Evolutionary conservation across 139 green algal species (phyloP).

Genomic region (Picochlorum sp.): DNA sequence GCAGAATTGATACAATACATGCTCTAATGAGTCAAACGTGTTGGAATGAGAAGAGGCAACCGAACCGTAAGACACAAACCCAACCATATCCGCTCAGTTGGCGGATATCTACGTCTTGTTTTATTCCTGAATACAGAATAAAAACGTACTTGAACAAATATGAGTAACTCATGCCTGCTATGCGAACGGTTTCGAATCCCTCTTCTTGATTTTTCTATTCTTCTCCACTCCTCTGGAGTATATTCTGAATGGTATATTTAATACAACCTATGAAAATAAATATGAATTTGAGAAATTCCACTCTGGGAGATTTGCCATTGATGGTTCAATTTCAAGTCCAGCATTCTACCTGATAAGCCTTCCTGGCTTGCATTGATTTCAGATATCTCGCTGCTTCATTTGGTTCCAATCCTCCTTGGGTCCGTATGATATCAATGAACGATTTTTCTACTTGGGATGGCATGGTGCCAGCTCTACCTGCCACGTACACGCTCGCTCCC

Average conservation of each 20-base stretch:
- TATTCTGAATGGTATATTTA: not conserved
- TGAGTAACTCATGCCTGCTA: slow-evolving; percentile 22
- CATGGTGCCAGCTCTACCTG: slow-evolving; percentile 70
- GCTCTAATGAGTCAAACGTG: not conserved
- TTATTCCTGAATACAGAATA: not conserved
- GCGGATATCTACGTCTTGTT: too few species aligned
- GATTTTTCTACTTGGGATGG: slow-evolving; percentile 54
- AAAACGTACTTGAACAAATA: slow-evolving; percentile 31
- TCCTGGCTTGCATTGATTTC: slow-evolving; percentile 45
- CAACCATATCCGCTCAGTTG: too few species aligned
- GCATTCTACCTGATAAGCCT: slow-evolving; percentile 76
- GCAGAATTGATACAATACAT: not conserved
- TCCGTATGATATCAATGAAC: slow-evolving; percentile 49
- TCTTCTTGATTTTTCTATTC: too few species aligned
- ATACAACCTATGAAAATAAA: not conserved
- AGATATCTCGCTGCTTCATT: slow-evolving; percentile 49
- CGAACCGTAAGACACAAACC: too few species aligned
- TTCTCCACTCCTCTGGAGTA: too few species aligned
- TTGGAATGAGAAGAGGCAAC: not conserved
- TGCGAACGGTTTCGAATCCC: too few species aligned
- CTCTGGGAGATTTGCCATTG: too few species aligned
- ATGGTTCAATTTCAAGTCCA: slow-evolving; percentile 62
- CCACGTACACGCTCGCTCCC: slow-evolving; percentile 61
- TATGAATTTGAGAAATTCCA: not conserved
- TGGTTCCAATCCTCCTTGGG: slow-evolving; percentile 38